Conservation (phyloP, 1,284 basidiomycete species). For the Cutaneotrichosporon cutaneum region DNA sequence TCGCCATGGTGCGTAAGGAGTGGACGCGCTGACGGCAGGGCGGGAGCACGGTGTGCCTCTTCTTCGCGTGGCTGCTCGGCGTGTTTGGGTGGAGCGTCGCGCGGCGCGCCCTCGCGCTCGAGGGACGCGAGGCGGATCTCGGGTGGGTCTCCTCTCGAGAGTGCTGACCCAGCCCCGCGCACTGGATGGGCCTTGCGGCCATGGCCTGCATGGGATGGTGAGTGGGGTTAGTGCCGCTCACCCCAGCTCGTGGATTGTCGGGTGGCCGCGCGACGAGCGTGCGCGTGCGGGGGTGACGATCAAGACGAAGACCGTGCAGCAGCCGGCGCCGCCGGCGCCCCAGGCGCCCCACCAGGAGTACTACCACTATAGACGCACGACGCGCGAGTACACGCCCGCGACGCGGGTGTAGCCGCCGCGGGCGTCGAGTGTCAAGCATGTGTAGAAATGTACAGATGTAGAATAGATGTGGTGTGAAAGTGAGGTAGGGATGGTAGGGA, state of each 20-base stretch:
- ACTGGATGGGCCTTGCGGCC: constrained; percentile 47
- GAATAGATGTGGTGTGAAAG: no score
- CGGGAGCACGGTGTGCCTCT: constrained; percentile 19
- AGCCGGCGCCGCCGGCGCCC: neutral
- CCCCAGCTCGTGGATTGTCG: constrained; percentile 34
- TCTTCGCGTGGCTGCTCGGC: constrained; percentile 41
- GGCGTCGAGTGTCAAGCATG: neutral
- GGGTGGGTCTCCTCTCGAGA: constrained; percentile 31
- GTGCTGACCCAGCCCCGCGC: constrained; percentile 23
- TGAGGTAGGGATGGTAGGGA: no score
- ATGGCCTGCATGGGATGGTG: neutral
- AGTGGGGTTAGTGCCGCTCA: neutral
- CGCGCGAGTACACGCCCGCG: constrained; percentile 22
- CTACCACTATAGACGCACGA: constrained; percentile 51
- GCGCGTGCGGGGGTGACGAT: no score
- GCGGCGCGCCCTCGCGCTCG: constrained; percentile 35
- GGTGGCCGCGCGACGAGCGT: constrained; percentile 32
- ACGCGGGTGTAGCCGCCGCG: neutral
- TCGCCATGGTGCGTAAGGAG: constrained; percentile 31
- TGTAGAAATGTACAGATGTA: neutral
- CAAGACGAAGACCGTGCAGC: neutral
- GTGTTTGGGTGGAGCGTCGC: constrained; percentile 51
- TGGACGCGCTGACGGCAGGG: neutral
- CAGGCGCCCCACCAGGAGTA: constrained; percentile 35
- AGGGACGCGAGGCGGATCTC: constrained; percentile 26